Base-by-base conservation (phyloP, 768 basidiomycete species). In the Pisolithus sp. region DNA sequence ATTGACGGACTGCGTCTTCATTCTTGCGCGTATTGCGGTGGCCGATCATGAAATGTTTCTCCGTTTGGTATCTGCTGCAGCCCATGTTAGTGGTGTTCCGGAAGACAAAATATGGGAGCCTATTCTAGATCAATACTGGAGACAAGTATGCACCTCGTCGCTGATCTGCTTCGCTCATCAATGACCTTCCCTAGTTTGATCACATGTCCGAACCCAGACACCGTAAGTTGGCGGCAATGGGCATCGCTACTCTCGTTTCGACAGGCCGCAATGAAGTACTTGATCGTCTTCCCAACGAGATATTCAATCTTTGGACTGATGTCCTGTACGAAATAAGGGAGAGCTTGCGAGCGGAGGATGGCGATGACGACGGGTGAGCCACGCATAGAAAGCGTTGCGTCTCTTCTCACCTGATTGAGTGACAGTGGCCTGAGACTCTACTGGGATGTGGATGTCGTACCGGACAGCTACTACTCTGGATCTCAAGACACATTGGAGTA, bases 281-380 rank as follows among this genome's bases (percentile, higher is more conserved):
- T 9, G 73, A 78, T 28, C 78, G 87, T 18, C 69, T 95, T 23
- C 76, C 81, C 13, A 77, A 75, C 3, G 92, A 93, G 58, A 80
- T 91, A 23, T 88, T 89, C 66, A 87, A 89, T 60, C 68, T 93
- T 26, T 95, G 92, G 92, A 71, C 86, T 37, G 92, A 93, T 55
- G 92, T 93, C 5, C 83, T 94, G 49, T 86, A 85, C 13, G 91
- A 93, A 64, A 75, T 93, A 47, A 86, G 83, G 61, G 93, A 94
- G 67, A 81, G 81, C 7, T 71, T 75, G 57, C 71, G 62, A 24
- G 62, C 63, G 21, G 59, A 61, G 1, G 65, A 67, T 17, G 62
- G 69, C 44, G 72, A 72, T 17, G 71, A 71, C 53, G 66, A 64
- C n/a, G 61, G 62, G 74, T 70, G 38, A 57, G 62, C 64, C 23